These are phyloP conservation scores for Boletus chippewaensis DNA, from an alignment of 1,284 basidiomycete species.

Conservation along the genomic window DNA sequence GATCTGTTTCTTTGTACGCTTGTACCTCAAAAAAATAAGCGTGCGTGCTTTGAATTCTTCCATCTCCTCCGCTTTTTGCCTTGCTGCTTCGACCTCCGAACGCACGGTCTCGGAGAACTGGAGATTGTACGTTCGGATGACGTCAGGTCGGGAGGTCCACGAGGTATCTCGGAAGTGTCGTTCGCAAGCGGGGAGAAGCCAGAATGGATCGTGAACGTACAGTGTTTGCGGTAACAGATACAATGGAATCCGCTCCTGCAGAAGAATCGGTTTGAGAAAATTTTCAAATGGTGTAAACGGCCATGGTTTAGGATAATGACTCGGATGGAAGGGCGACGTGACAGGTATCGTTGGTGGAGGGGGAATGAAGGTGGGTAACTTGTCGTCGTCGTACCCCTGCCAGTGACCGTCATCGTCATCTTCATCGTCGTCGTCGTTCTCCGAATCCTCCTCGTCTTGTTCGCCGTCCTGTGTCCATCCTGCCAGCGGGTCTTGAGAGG, in stretches of 20 bases:
- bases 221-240: conserved; percentile 31
- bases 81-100: not conserved
- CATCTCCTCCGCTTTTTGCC: conserved; percentile 7
- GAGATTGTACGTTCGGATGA: conserved; percentile 19
- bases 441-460: not conserved
- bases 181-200: not conserved
- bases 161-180: not conserved
- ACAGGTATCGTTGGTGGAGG: conserved; percentile 5
- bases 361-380: not conserved
- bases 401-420: not conserved
- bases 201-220: conserved; percentile 28
- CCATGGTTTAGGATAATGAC: conserved; percentile 34
- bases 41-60: conserved; percentile 17
- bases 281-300: conserved; percentile 29
- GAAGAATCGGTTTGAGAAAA: conserved; percentile 1
- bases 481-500: no score
- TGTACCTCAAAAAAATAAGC: conserved; percentile 16
- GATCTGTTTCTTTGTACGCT: conserved; percentile 14
- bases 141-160: conserved; percentile 21
- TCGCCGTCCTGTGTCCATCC: no score
- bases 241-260: conserved; percentile 32
- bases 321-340: conserved; percentile 25
- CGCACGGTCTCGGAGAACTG: not conserved
- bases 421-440: not conserved
- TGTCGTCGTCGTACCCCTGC: not conserved